Base-by-base conservation (phyloP, 805 yeast species). In the Suhomyces vadensis region DNA sequence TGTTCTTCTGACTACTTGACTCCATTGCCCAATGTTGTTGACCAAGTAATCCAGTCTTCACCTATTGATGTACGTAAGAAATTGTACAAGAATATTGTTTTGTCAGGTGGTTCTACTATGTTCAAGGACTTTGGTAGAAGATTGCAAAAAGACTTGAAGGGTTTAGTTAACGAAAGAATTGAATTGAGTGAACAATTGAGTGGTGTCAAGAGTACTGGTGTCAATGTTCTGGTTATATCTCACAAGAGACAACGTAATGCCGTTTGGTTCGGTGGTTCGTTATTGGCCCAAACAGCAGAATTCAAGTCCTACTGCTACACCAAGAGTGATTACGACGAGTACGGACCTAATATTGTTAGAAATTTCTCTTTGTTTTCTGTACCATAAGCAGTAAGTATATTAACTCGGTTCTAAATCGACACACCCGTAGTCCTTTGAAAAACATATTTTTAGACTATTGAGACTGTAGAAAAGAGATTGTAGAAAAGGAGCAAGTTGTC, bases 11-110 rank as follows among this genome's bases (percentile, higher is more conserved):
- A 94, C 66, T 94, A 86, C 74, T 73, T 94, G 57, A 94, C 97
- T 2, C 99, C 99, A 23, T 78, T 94, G 50, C 99, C 99, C 33
- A 83, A 79, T n/a, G 94, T 88, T 14, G 98, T 94, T 42, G 99
- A 94, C 68, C 87, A 82, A 55, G 97, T 92, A 11, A 91, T 94
- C 54, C 97, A 92, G 71, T 77, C 92, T 9, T 83, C 96, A 39
- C 99, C 99, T 45, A 91, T 94, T 53, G 99, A 94, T 73, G 99
- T 94, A 31, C 87, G 99, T 70, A 92, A 94, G 69, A 96, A 95
- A 47, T 78, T 94, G 47, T 94, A 94, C 73, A 88, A 85, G 68
- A 94, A 94, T 69, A 94, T 94, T 61, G 99, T 94, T 14, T 77
- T 94, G 44, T 85, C 95, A 43, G 99, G 99, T 58, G 99, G 99